Evolutionary conservation across 2,329 filamentous ascomycete species (phyloP).

Genomic region (Colletotrichum caudatum): DNA sequence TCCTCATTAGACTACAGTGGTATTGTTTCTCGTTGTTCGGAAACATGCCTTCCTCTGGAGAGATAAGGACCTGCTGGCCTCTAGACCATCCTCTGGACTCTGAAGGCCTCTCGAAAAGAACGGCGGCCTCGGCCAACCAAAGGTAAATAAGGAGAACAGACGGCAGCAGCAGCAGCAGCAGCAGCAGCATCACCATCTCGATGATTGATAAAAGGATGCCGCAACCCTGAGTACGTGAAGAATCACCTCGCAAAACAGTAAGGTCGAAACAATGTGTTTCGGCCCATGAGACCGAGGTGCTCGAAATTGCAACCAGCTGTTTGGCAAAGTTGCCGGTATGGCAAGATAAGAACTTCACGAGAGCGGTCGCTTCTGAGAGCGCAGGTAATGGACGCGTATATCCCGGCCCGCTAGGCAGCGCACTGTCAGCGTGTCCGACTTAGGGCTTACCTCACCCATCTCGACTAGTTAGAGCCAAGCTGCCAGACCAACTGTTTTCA

Average conservation of each 20-base stretch:
- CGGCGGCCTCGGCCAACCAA: constrained; percentile 4
- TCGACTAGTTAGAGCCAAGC: background rate
- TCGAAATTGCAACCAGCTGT: too few relatives aligned
- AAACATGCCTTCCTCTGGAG: constrained; percentile 25
- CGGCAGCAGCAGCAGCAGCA: background rate
- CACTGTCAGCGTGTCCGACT: constrained; percentile 5
- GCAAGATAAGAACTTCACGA: background rate
- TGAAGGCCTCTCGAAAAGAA: background rate
- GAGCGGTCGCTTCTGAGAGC: background rate
- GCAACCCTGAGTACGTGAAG: background rate
- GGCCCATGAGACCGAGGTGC: background rate
- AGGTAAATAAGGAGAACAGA: background rate
- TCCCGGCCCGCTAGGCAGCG: background rate
- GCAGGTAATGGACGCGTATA: background rate
- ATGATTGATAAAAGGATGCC: background rate
- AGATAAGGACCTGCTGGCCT: constrained; percentile 11
- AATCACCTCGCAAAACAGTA: background rate
- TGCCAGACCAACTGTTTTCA: constrained; percentile 16
- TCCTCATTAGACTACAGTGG: constrained; percentile 8
- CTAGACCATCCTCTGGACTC: background rate
- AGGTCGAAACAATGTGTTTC: background rate
- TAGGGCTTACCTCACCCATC: constrained; percentile 9
- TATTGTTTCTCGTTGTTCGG: background rate
- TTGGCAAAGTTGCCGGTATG: background rate
- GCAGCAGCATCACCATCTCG: background rate